phyloP scores from a whole-genome alignment of 1,284 basidiomycete species.

The Stygiomarasmius scandens region DNA sequence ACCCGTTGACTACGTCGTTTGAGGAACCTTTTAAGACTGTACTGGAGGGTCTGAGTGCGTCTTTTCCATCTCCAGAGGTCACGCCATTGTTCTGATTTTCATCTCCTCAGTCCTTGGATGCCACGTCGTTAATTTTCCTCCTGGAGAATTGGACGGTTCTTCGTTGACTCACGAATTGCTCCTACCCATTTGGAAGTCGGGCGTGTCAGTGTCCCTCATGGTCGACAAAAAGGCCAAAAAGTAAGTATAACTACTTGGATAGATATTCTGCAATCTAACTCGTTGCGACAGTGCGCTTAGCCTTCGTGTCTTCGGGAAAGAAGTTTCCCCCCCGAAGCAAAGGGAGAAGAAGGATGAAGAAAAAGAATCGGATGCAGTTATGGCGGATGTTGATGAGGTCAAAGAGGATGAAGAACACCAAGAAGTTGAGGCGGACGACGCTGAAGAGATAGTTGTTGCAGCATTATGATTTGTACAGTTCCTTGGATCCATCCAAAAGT shows the following conservation, averaged over 20 bases:
- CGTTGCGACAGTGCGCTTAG: conserved; percentile 62
- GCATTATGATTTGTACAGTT: neutral
- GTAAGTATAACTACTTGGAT: conserved; percentile 39
- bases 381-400: neutral
- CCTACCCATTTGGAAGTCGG: conserved; percentile 91
- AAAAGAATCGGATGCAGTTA: neutral
- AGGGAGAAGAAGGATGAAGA: conserved; percentile 7
- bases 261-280: conserved; percentile 2
- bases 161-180: conserved; percentile 78
- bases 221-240: conserved; percentile 94
- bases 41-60: conserved; percentile 55
- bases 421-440: neutral
- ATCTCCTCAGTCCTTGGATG: conserved; percentile 61
- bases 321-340: conserved; percentile 40
- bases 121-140: conserved; percentile 70
- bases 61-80: conserved; percentile 4
- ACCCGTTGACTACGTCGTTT: conserved; percentile 75
- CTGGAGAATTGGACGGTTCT: conserved; percentile 53
- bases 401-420: neutral
- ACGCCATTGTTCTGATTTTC: neutral
- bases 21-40: conserved; percentile 54
- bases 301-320: conserved; percentile 77
- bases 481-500: neutral
- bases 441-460: neutral
- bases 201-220: conserved; percentile 84